Evolutionary conservation across 1,139 yeast species (phyloP).

Genomic region (Debaryomyces sp.): DNA sequence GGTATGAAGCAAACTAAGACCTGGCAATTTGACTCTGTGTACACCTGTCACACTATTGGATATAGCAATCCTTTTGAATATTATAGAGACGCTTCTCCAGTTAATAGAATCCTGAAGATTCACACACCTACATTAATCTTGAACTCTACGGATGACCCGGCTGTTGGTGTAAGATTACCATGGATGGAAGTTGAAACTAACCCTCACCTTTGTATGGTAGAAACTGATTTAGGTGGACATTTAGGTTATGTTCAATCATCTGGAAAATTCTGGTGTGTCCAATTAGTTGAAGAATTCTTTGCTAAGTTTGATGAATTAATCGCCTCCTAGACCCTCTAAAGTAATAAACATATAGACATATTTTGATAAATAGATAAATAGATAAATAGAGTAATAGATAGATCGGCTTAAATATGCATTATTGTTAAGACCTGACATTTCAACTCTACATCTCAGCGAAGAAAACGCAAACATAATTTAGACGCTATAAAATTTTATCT

Average conservation of each 20-base stretch:
- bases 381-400: not conserved
- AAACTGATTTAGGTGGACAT: constrained; percentile 61
- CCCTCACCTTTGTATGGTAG: constrained; percentile 39
- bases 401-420: not conserved
- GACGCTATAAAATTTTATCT: not conserved
- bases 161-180: constrained; percentile 57
- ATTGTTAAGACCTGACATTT: not conserved
- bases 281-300: constrained; percentile 64
- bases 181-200: constrained; percentile 26
- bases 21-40: constrained; percentile 66
- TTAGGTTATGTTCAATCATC: constrained; percentile 58
- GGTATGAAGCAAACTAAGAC: constrained; percentile 39
- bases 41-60: constrained; percentile 77
- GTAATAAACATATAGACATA: not conserved
- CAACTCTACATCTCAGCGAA: not conserved
- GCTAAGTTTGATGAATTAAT: constrained; percentile 43
- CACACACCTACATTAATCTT: constrained; percentile 70
- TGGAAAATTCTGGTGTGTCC: constrained; percentile 75
- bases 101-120: constrained; percentile 54
- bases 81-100: constrained; percentile 70
- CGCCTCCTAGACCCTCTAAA: not conserved
- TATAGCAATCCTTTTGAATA: constrained; percentile 72
- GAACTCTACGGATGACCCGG: constrained; percentile 82
- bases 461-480: not conserved
- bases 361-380: not conserved